A percentile compares a stretch with the other conserved stretches of the same genome.
phyloP scores from a whole-genome alignment of 768 basidiomycete species.

The Tylopilus felleus region DNA sequence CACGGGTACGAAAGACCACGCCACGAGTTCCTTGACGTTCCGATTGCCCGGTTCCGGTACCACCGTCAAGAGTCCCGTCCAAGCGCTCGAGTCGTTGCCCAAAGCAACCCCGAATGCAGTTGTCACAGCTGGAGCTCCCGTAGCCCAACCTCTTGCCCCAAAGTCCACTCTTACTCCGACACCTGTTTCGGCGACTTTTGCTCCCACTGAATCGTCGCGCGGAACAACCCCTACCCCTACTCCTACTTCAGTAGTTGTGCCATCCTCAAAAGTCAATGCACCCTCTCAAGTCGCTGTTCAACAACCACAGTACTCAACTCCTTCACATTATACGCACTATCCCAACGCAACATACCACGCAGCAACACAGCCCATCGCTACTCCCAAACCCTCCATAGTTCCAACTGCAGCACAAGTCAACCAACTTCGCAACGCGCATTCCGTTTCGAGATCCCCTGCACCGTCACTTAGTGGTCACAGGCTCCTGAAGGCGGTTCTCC shows the following conservation, averaged over 20 bases:
- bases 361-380: slow-evolving; percentile 22
- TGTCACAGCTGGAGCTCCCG: slow-evolving; percentile 14
- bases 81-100: slow-evolving; percentile 18
- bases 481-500: slow-evolving; percentile 50
- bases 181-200: slow-evolving; percentile 23
- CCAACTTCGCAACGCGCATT: slow-evolving; percentile 25
- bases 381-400: slow-evolving; percentile 15
- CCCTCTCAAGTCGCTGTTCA: slow-evolving; percentile 34
- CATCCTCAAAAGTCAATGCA: slow-evolving; percentile 16
- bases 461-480: slow-evolving; percentile 35
- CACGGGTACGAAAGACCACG: slow-evolving; percentile 17
- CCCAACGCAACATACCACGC: slow-evolving; percentile 51
- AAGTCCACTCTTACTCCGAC: slow-evolving; percentile 23
- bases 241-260: slow-evolving; percentile 9
- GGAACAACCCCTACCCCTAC: slow-evolving; percentile 18
- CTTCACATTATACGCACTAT: slow-evolving; percentile 46
- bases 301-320: slow-evolving; percentile 33
- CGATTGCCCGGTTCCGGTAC: slow-evolving; percentile 21
- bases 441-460: slow-evolving; percentile 31
- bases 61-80: slow-evolving; percentile 21
- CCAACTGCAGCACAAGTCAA: slow-evolving; percentile 6
- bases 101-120: slow-evolving; percentile 16
- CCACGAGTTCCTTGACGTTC: slow-evolving; percentile 19
- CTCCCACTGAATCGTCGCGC: slow-evolving; percentile 18
- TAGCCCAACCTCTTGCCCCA: slow-evolving; percentile 17